These are phyloP conservation scores for Pyrenochaeta sp. DNA, from an alignment of 2,329 filamentous ascomycete species.

Conservation along the genomic window DNA sequence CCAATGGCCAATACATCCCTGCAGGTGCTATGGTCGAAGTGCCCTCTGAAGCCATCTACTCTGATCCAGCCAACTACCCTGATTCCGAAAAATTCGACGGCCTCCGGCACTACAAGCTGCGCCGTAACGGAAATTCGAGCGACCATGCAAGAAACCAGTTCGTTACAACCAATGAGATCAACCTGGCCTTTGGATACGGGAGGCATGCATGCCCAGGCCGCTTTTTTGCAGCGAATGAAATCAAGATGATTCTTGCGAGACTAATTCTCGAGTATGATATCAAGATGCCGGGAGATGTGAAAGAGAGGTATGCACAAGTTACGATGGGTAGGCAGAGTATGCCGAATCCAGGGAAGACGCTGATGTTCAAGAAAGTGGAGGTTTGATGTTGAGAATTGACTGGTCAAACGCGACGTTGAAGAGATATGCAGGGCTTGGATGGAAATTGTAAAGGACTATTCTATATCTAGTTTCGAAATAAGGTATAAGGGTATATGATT, in stretches of 20 bases:
- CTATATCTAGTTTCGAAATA: too few relatives aligned
- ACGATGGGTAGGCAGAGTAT: constrained; percentile 15
- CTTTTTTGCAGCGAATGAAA: constrained; percentile 44
- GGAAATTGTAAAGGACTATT: too few relatives aligned
- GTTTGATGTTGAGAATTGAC: constrained; percentile 6
- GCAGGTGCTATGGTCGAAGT: constrained; percentile 44
- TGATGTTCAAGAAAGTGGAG: constrained; percentile 27
- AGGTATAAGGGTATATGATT: too few relatives aligned
- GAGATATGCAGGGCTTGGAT: too few relatives aligned
- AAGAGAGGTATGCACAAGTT: constrained; percentile 23
- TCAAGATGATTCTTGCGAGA: constrained; percentile 43
- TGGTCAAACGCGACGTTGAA: too few relatives aligned
- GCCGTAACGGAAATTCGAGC: constrained; percentile 23
- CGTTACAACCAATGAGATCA: constrained; percentile 34
- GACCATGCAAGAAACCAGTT: constrained; percentile 43
- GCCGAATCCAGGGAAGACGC: constrained; percentile 21
- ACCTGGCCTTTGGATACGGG: constrained; percentile 40
- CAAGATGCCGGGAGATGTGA: constrained; percentile 24
- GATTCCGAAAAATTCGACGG: constrained; percentile 38
- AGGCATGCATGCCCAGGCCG: constrained; percentile 42
- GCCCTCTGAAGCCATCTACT: constrained; percentile 35
- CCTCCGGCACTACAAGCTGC: constrained; percentile 41
- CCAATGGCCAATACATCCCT: constrained; percentile 60
- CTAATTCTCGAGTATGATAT: constrained; percentile 39
- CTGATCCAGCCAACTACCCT: constrained; percentile 31